Conservation (phyloP, 345 rosid genomes). For the Linum tenue region DNA sequence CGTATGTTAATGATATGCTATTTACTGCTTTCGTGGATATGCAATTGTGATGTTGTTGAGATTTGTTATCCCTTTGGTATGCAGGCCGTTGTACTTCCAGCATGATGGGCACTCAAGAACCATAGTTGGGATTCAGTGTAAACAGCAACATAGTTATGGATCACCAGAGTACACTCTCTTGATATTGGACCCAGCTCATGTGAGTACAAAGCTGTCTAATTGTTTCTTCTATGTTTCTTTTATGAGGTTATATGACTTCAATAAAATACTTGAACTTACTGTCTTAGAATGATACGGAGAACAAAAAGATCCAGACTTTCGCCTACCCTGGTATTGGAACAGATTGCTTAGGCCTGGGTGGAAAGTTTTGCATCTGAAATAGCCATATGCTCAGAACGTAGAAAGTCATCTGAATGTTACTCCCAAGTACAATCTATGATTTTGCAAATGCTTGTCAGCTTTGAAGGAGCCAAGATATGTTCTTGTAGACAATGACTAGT, state of each 20-base stretch:
- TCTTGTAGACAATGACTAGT: not conserved
- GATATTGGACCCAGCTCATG: conserved; percentile 68
- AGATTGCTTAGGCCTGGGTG: not conserved
- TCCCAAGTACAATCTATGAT: not conserved
- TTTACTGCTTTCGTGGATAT: not conserved
- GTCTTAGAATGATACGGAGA: not conserved
- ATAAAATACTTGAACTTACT: not conserved
- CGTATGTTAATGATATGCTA: conserved; percentile 30
- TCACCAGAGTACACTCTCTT: conserved; percentile 43
- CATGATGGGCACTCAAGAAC: conserved; percentile 84
- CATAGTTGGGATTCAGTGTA: conserved; percentile 61
- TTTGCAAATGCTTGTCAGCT: not conserved
- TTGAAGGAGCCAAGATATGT: not conserved
- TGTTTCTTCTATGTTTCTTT: not conserved
- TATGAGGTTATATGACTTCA: not conserved
- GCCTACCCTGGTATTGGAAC: not conserved
- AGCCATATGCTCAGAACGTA: not conserved
- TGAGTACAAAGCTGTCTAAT: conserved; percentile 18
- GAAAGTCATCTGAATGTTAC: not conserved
- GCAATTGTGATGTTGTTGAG: conserved; percentile 2
- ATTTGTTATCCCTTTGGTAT: conserved; percentile 13
- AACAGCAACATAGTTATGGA: conserved; percentile 29
- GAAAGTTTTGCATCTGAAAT: not conserved
- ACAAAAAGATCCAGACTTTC: not conserved
- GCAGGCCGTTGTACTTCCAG: conserved; percentile 78